A percentile compares a stretch with the other conserved stretches of the same genome.
phyloP scores from a whole-genome alignment of 2,329 filamentous ascomycete species.

The Apiospora saccharicola region DNA sequence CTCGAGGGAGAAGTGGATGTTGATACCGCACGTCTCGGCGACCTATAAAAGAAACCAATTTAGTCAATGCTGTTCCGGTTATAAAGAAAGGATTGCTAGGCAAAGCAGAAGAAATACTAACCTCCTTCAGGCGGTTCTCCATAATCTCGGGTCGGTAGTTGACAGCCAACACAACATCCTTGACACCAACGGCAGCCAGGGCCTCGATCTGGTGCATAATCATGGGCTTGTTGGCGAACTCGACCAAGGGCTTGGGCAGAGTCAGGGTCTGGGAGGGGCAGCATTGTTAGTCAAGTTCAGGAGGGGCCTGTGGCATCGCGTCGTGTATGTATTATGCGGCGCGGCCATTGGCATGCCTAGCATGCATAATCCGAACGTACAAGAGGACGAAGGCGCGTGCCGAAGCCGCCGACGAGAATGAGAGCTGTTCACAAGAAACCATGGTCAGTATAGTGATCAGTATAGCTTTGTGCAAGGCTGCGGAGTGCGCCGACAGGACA shows the following conservation, averaged over 20 bases:
- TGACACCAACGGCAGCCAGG: slow-evolving; percentile 90
- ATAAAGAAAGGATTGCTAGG: too few relatives aligned
- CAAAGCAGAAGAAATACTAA: slow-evolving; percentile 49
- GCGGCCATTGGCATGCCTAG: background rate
- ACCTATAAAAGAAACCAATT: slow-evolving; percentile 62
- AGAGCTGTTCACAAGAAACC: slow-evolving; percentile 67
- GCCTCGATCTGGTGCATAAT: slow-evolving; percentile 98
- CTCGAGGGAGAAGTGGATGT: slow-evolving; percentile 97
- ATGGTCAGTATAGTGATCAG: slow-evolving; percentile 29
- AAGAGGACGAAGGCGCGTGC: slow-evolving; percentile 94
- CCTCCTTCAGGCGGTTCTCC: slow-evolving; percentile 91
- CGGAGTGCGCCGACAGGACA: slow-evolving; percentile 18
- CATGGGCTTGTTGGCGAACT: slow-evolving; percentile 99
- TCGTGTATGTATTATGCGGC: background rate
- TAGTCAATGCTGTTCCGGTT: background rate
- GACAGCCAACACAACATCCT: slow-evolving; percentile 96
- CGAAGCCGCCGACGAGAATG: slow-evolving; percentile 98
- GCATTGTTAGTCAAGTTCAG: slow-evolving; percentile 31
- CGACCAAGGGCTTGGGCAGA: slow-evolving; percentile 94
- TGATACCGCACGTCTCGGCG: slow-evolving; percentile 89
- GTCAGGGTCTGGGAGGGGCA: slow-evolving; percentile 77
- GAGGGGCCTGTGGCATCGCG: background rate
- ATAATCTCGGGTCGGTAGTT: slow-evolving; percentile 99
- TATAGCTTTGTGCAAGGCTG: background rate
- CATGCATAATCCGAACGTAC: slow-evolving; percentile 60